Evolutionary conservation across 2,329 filamentous ascomycete species (phyloP).

Genomic region (Geosmithia putterillii): DNA sequence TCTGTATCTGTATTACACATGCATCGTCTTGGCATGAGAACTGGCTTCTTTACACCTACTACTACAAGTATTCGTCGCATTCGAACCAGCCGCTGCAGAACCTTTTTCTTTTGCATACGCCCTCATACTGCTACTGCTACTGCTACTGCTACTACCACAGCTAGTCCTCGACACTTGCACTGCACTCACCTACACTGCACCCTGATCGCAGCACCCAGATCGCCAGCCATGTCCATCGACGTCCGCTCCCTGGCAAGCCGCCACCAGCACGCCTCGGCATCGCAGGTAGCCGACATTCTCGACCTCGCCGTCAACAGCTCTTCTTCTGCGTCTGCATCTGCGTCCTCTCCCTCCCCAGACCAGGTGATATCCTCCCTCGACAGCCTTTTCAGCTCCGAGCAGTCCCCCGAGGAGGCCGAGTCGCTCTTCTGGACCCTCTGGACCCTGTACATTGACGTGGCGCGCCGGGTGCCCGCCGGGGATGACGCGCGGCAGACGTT

Average conservation of each 20-base stretch:
- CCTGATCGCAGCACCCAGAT: not conserved
- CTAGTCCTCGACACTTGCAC: too few relatives aligned
- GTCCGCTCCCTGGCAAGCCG: not conserved
- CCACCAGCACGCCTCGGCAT: not conserved
- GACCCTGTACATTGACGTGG: constrained; percentile 12
- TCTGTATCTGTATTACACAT: too few relatives aligned
- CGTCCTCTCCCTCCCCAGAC: constrained; percentile 6
- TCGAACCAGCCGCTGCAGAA: too few relatives aligned
- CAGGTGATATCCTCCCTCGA: constrained; percentile 12
- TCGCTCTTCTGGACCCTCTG: constrained; percentile 16
- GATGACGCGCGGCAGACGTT: constrained; percentile 12
- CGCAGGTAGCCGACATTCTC: constrained; percentile 10
- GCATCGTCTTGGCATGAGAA: too few relatives aligned
- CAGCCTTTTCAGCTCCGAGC: constrained; percentile 9
- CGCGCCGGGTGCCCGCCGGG: constrained; percentile 11
- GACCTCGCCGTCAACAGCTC: constrained; percentile 10
- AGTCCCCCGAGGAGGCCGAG: constrained; percentile 7
- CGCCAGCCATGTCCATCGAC: not conserved
- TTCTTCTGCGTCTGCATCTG: constrained; percentile 4
- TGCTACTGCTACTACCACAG: too few relatives aligned
- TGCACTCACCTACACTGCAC: too few relatives aligned
- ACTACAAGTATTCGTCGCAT: too few relatives aligned
- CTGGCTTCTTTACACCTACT: too few relatives aligned
- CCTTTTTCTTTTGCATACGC: not conserved
- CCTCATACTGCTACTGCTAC: too few relatives aligned